Evolutionary conservation across 352 stramenopile species (phyloP), one percentile per base, ranked within the genome.

Genomic region (Phytophthora macrochlamydospora): DNA sequence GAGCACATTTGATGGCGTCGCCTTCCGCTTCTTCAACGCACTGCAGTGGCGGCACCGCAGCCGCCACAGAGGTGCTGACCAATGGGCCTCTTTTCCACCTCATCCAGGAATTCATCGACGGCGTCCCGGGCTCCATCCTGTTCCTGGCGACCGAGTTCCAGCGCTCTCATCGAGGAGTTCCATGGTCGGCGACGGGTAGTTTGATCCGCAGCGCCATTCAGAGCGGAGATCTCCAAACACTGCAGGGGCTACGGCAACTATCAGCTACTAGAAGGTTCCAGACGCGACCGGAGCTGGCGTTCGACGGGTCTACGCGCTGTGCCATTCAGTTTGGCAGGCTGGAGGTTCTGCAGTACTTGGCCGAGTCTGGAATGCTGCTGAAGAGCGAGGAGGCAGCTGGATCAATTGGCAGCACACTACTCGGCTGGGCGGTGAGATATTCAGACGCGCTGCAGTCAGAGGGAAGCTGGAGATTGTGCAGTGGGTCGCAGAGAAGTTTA

Each of bases 21-120:
- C 54, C 18, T 24, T 24, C 18, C 18, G 18, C 18, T 24, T 24
- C 18, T 24, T 24, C 18, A 24, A 24, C 18, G 18, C 18, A 24
- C 18, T 24, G 18, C 18, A 24, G 18, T 24, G 18, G 18, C 18
- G 18, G 32, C 31, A 45, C 45, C 8, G 51, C 45, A 18, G 55
- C 65, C 9, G 42, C 69, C 44, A 71, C 67, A 12, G 50, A 58
- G 8, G 72, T 80, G 40, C 60, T 80, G 31, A 74, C 68, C 4
- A 77, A 62, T 37, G 40, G 32, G 7, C 7, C 45, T 32, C 61
- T 80, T 3, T 77, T 80, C 48, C 68, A 51, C 45, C 53, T 57
- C 53, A 59, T 80, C 58, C 69, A 71, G 64, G 29, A 9, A 11
- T 80, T 77, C 60, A 52, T 80, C 35, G 72, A 80, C 65, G 72